phyloP scores from a whole-genome alignment of 768 basidiomycete species.

The Suillus paluster region DNA sequence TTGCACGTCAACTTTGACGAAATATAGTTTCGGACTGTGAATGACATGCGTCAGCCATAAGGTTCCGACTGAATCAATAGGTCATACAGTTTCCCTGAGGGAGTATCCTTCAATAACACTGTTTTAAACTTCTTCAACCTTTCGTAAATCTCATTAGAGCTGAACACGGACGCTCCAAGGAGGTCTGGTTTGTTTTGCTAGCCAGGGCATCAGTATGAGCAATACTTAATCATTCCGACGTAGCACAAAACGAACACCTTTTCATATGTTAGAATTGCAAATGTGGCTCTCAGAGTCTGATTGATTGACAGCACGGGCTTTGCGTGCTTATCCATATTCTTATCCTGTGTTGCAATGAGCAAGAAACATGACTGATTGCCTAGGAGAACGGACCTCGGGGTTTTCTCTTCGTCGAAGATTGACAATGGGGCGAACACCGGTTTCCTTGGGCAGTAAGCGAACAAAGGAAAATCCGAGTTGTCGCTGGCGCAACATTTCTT shows the following conservation, averaged over 20 bases:
- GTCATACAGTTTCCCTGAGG: constrained; percentile 58
- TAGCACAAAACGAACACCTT: constrained; percentile 51
- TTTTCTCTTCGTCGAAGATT: constrained; percentile 69
- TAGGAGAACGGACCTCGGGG: constrained; percentile 29
- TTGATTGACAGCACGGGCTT: constrained; percentile 73
- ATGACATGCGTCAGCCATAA: constrained; percentile 2
- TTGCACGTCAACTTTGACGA: constrained; percentile 95
- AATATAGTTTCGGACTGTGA: constrained; percentile 83
- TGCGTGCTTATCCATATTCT: constrained; percentile 32
- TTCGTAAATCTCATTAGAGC: constrained; percentile 80
- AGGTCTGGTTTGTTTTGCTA: constrained; percentile 66
- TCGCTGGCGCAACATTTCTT: constrained; percentile 68
- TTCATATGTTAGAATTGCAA: constrained; percentile 87
- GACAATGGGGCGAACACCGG: constrained; percentile 92
- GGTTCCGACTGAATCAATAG: not conserved
- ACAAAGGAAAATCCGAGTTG: constrained; percentile 84
- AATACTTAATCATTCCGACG: not conserved
- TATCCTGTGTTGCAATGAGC: constrained; percentile 29
- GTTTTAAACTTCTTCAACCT: constrained; percentile 75
- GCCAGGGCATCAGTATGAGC: not conserved
- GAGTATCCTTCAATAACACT: constrained; percentile 41
- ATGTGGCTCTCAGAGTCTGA: constrained; percentile 80
- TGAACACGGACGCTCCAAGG: constrained; percentile 83
- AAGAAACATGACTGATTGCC: not conserved
- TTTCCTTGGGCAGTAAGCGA: constrained; percentile 91